These are phyloP conservation scores for Prunus mume DNA, from an alignment of 306 rosid genomes.

Conservation along the genomic window DNA sequence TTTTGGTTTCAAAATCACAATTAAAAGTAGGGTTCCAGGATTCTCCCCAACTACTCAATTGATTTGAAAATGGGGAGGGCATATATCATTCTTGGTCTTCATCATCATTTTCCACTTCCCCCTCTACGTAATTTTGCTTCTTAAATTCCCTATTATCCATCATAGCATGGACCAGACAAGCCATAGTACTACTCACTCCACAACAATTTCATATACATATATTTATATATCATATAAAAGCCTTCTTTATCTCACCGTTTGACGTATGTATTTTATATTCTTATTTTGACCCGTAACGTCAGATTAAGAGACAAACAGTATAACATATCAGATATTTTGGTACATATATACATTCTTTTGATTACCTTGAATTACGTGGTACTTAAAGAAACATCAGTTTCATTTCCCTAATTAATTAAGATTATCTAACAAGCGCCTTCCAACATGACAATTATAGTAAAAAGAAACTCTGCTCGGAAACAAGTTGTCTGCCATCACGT, in stretches of 20 bases:
- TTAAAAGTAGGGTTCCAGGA: neutral
- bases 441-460: no score
- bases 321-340: no score
- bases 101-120: neutral
- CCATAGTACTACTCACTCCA: neutral
- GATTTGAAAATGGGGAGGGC: neutral
- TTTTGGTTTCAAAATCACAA: neutral
- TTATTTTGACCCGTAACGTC: no score
- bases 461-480: neutral
- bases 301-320: no score
- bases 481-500: slow-evolving; percentile 38
- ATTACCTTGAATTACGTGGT: no score
- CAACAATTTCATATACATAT: neutral
- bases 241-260: no score
- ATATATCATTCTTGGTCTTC: neutral
- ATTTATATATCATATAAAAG: neutral
- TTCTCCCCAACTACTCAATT: neutral
- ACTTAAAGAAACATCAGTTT: no score
- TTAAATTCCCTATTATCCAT: neutral
- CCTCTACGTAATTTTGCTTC: neutral
- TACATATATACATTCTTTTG: no score
- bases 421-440: no score
- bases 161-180: neutral
- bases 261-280: no score
- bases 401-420: no score